Percentiles rank a stretch among this genome's conserved stretches.
phyloP scores from a whole-genome alignment of 2,329 filamentous ascomycete species.

The Cladophialophora bantiana region DNA sequence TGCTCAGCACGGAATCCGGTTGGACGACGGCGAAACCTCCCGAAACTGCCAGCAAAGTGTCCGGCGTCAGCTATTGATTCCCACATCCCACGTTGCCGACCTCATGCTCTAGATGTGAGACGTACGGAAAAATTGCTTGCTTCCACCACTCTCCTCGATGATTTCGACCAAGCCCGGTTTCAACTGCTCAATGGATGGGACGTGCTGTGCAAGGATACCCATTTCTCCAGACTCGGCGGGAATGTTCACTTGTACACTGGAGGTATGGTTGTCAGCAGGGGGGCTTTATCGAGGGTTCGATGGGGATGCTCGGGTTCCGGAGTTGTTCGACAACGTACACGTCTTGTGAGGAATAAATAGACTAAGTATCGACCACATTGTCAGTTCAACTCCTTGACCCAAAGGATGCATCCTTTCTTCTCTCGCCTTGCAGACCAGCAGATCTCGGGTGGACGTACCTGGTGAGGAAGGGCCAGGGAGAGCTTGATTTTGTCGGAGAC shows the following conservation, averaged over 20 bases:
- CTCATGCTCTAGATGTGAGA: conserved; percentile 40
- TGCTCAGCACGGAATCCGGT: conserved; percentile 92
- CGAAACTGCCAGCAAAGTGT: conserved; percentile 69
- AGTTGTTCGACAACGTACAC: conserved; percentile 62
- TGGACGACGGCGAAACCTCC: conserved; percentile 97
- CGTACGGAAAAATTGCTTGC: conserved; percentile 99
- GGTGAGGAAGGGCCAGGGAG: conserved; percentile 95
- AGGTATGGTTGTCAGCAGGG: conserved; percentile 48
- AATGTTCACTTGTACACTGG: conserved; percentile 92
- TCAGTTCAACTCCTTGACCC: not conserved
- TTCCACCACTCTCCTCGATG: conserved; percentile 84
- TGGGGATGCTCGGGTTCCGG: conserved; percentile 13
- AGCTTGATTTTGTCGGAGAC: conserved; percentile 96
- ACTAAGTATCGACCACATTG: conserved; percentile 51
- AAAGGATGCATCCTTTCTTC: conserved; percentile 17
- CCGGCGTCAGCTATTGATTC: not conserved
- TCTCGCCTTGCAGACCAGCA: not conserved
- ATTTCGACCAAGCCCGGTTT: conserved; percentile 96
- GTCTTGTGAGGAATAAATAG: conserved; percentile 73
- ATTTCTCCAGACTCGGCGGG: conserved; percentile 98
- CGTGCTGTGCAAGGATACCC: conserved; percentile 99
- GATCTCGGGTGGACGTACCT: conserved; percentile 70
- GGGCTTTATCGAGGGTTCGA: not conserved
- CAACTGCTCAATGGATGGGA: conserved; percentile 97
- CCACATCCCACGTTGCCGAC: not conserved